These are phyloP conservation scores for Bjerkandera adusta DNA, from an alignment of 1,284 basidiomycete genomes.

Conservation along the genomic window DNA sequence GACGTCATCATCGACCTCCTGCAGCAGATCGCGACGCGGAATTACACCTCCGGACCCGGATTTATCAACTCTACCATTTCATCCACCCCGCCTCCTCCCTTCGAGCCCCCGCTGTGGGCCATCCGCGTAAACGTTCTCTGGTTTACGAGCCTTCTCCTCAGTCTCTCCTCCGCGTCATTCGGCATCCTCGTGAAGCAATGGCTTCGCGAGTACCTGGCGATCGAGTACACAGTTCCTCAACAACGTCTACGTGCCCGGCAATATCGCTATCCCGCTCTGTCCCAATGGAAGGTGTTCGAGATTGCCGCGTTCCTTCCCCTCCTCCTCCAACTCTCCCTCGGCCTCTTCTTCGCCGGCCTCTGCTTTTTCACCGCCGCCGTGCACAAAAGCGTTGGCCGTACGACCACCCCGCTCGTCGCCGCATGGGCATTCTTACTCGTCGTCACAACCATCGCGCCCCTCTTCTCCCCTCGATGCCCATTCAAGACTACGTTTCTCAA, in stretches of 20 bases:
- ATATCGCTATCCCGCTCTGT: slow-evolving; percentile 11
- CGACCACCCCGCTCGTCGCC: slow-evolving; percentile 9
- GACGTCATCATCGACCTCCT: not conserved
- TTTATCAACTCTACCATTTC: not conserved
- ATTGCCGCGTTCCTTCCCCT: slow-evolving; percentile 18
- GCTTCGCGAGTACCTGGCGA: slow-evolving; percentile 14
- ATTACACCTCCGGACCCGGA: not conserved
- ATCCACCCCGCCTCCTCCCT: not conserved
- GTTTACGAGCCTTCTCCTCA: slow-evolving; percentile 17
- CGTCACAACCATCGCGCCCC: slow-evolving; percentile 11
- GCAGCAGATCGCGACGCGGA: slow-evolving; percentile 3
- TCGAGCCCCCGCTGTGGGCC: not conserved
- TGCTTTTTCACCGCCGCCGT: slow-evolving; percentile 15
- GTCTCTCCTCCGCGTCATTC: slow-evolving; percentile 16
- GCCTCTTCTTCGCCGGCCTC: slow-evolving; percentile 19
- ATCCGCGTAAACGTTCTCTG: slow-evolving; percentile 15
- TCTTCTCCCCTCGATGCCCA: no score
- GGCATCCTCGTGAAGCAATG: slow-evolving; percentile 21
- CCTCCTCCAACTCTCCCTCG: slow-evolving; percentile 15
- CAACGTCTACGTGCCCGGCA: slow-evolving; percentile 12
- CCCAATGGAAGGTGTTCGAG: slow-evolving; percentile 13
- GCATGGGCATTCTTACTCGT: slow-evolving; percentile 13
- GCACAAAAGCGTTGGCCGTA: slow-evolving; percentile 6
- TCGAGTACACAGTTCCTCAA: not conserved
- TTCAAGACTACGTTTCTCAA: no score